These are phyloP conservation scores for Zygosaccharomyces sapae DNA, from an alignment of 1,139 yeast species.

Conservation along the genomic window DNA sequence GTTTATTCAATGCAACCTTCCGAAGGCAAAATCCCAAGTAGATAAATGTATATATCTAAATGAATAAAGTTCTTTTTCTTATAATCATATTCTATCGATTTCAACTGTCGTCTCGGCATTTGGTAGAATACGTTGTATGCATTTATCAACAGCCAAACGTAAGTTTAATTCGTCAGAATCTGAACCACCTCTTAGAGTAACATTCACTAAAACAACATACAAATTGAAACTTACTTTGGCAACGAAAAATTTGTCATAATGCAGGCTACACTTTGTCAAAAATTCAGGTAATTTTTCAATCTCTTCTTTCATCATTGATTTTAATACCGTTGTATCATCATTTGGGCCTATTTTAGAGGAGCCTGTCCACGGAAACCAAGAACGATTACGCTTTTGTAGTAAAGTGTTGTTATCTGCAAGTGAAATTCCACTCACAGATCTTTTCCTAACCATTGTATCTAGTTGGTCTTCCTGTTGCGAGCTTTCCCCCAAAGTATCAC, in stretches of 20 bases:
- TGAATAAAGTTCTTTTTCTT: not conserved
- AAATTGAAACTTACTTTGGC: constrained; percentile 60
- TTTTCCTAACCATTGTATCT: constrained; percentile 6
- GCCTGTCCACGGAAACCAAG: not conserved
- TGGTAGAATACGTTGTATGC: constrained; percentile 39
- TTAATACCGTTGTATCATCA: constrained; percentile 42
- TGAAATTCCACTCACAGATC: not conserved
- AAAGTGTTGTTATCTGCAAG: constrained; percentile 1
- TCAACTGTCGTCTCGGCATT: constrained; percentile 59
- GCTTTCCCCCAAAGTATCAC: constrained; percentile 11
- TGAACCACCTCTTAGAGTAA: constrained; percentile 63
- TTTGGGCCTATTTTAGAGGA: not conserved
- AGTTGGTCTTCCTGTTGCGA: constrained; percentile 1
- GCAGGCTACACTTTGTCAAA: constrained; percentile 42
- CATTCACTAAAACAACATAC: constrained; percentile 51
- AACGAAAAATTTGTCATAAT: constrained; percentile 47
- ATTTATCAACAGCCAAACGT: constrained; percentile 50
- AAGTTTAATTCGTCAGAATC: constrained; percentile 61
- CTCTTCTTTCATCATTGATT: constrained; percentile 40
- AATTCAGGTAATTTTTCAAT: constrained; percentile 49
- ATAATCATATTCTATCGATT: constrained; percentile 39
- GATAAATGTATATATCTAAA: constrained; percentile 7
- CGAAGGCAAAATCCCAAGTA: constrained; percentile 65
- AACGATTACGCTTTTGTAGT: not conserved
- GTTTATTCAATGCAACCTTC: constrained; percentile 70